These are phyloP conservation scores for Tetraselmis chui DNA, from an alignment of 139 green algal species.

Conservation along the genomic window DNA sequence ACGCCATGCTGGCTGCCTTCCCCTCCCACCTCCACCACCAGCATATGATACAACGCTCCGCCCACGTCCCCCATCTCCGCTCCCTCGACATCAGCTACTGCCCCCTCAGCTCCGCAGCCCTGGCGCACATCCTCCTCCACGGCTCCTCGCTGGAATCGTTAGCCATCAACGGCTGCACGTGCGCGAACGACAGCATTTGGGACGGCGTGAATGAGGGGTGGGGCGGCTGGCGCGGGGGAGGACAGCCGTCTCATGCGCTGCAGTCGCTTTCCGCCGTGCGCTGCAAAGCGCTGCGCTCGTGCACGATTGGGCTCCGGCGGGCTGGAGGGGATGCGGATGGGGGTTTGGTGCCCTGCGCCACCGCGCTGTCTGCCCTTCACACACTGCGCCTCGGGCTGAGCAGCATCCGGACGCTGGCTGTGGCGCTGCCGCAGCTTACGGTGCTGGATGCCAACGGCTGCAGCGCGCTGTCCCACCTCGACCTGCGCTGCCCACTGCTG, in stretches of 20 bases:
- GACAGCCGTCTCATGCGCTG: neutral
- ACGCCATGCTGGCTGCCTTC: conserved; percentile 31
- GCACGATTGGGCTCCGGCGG: neutral
- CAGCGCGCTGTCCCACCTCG: conserved; percentile 30
- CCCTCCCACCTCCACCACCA: conserved; percentile 10
- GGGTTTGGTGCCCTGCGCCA: neutral
- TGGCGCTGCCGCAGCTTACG: conserved; percentile 35
- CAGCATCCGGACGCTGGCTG: conserved; percentile 27
- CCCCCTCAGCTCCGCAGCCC: conserved; percentile 6
- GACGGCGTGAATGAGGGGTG: conserved; percentile 8
- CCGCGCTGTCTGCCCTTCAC: neutral
- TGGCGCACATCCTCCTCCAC: conserved; percentile 15
- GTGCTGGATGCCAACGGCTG: conserved; percentile 47
- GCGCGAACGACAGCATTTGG: conserved; percentile 36
- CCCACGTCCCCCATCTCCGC: neutral
- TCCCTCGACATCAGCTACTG: neutral
- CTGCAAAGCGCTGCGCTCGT: neutral
- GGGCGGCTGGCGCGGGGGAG: no score
- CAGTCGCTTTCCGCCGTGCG: neutral
- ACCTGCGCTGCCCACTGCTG: conserved; percentile 46
- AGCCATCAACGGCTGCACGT: conserved; percentile 34
- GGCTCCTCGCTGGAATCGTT: conserved; percentile 27
- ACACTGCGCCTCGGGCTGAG: conserved; percentile 23
- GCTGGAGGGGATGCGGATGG: neutral
- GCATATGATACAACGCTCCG: conserved; percentile 40